A percentile compares a stretch with the other conserved stretches of the same genome.
Evolutionary conservation across 768 basidiomycete species (phyloP).

Genomic region (Lactarius vividus): DNA sequence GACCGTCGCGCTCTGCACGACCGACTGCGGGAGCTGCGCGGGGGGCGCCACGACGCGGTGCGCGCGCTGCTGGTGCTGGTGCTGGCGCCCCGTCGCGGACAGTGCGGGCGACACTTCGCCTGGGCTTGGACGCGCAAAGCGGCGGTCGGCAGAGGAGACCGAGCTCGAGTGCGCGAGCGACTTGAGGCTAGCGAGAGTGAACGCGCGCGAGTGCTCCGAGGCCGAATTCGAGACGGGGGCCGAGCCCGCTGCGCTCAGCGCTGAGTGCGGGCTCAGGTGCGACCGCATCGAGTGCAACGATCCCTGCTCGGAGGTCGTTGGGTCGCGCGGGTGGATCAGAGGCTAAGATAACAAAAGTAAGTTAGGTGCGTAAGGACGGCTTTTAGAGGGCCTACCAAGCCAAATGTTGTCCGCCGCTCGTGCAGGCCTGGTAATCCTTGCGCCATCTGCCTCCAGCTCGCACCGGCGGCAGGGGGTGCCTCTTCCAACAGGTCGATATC

Average conservation of each 20-base stretch:
- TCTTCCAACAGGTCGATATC: constrained; percentile 66
- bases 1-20: constrained; percentile 27
- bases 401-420: constrained; percentile 57
- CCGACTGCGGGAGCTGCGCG: constrained; percentile 6
- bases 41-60: background rate
- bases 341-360: constrained; percentile 28
- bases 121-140: constrained; percentile 22
- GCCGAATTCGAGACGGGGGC: constrained; percentile 48
- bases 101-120: constrained; percentile 33
- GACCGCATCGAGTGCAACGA: constrained; percentile 66
- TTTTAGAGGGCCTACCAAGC: constrained; percentile 46
- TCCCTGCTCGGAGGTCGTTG: constrained; percentile 54
- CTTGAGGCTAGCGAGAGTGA: constrained; percentile 37
- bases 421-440: constrained; percentile 33
- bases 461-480: constrained; percentile 59
- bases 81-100: constrained; percentile 32
- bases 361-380: background rate
- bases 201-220: constrained; percentile 40
- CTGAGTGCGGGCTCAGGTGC: constrained; percentile 47
- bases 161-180: constrained; percentile 51
- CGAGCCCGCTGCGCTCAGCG: constrained; percentile 48
- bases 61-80: constrained; percentile 14
- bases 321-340: constrained; percentile 45
- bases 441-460: constrained; percentile 59
- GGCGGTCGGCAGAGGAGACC: constrained; percentile 52